A percentile compares a stretch with the other conserved stretches of the same genome.
These are phyloP conservation scores for Chrysanthemum makinoi DNA, from an alignment of 129 eudicot species.

Conservation along the genomic window DNA sequence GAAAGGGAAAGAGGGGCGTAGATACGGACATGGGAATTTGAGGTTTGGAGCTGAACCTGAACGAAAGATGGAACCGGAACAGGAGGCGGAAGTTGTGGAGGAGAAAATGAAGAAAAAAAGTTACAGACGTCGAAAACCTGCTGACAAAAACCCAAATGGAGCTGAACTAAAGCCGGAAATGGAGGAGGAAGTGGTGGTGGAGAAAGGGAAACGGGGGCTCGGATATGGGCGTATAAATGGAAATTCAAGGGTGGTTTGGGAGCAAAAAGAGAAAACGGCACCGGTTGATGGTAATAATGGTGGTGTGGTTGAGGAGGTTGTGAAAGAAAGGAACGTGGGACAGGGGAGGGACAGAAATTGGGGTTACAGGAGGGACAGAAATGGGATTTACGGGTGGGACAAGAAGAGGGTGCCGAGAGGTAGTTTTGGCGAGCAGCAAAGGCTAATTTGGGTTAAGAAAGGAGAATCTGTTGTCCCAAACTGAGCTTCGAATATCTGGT, in stretches of 20 bases:
- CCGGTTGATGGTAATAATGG: not conserved
- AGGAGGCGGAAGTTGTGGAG: not conserved
- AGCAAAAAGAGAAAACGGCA: not conserved
- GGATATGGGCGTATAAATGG: not conserved
- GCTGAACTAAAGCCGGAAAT: not conserved
- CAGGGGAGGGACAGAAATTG: not conserved
- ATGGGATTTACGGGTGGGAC: not conserved
- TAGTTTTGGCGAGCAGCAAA: not conserved
- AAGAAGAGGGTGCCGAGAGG: not conserved
- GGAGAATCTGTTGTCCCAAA: conserved; percentile 15
- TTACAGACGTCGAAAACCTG: not conserved
- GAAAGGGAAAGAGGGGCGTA: no score
- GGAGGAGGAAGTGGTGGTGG: not conserved
- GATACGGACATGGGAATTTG: no score
- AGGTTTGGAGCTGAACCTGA: no score
- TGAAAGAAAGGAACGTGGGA: not conserved
- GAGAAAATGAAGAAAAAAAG: not conserved
- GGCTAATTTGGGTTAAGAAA: conserved; percentile 22
- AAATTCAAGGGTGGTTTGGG: not conserved
- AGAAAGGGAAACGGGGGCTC: not conserved
- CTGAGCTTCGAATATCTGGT: conserved; percentile 16
- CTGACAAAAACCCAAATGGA: not conserved
- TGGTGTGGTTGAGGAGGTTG: not conserved
- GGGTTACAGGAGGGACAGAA: not conserved
- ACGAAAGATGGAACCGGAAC: no score